Base-by-base conservation (phyloP, 2,329 filamentous ascomycete species). In the Lomentospora prolificans region DNA sequence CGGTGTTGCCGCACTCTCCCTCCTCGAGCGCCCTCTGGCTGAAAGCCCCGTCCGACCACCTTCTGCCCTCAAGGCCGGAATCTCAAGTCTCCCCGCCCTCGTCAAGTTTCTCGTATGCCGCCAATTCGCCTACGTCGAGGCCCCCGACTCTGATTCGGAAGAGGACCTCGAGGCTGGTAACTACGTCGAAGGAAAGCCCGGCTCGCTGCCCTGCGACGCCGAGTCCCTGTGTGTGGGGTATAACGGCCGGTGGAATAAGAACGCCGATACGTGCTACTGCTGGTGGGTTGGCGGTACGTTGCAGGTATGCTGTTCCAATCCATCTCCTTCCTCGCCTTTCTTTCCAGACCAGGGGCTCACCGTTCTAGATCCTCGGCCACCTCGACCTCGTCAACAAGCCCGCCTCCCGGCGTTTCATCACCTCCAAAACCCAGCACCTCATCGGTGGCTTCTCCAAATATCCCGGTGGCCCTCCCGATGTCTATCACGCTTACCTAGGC, bases 231-330 rank as follows among this genome's bases (percentile, higher is more conserved):
- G 78, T 64, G 79, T 89, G 1, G 94, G 91, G 8, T 90, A 95
- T 71, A 96, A 95, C 64, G 94, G 94, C 25, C 84, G 94, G 52
- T 84, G 82, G 66, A 96, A 96, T 73, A 99, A 99, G 69, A 79
- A 85, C 51, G 87, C 89, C 8, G 94, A 99, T 70, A 97, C 94
- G 0, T 99, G 94, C 71, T 99, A 99, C 69, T 86, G 84, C 22
- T 99, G 92, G 76, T 99, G 94, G 94, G 89, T 89, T 0, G 78
- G 79, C 3, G 90, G 82, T 2, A 82, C 90, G 1, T 66, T 82
- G 1, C 63, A 66, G 54, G 74, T 78, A 64, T 59, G 69, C 53
- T 67, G 5, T 36, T 3, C n/a, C 39, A n/a, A n/a, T n/a, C n/a
- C n/a, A n/a, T n/a, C n/a, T n/a, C n/a, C n/a, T n/a, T 63, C 67